Conservation (phyloP, 352 stramenopile species). For the Globisporangium heterothallicum region DNA sequence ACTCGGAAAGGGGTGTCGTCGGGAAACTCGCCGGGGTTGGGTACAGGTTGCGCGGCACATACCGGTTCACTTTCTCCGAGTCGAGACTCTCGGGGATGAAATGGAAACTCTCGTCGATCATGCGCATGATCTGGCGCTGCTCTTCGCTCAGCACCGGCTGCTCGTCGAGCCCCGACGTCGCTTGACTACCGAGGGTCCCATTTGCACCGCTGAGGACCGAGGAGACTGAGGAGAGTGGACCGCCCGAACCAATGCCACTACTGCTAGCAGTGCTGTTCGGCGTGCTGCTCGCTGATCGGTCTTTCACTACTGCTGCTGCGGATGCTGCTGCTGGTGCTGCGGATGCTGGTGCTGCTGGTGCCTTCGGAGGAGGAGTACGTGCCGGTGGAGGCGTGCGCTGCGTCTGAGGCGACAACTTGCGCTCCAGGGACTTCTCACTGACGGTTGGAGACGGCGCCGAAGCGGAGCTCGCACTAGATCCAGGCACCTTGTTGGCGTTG, state of each 20-base stretch:
- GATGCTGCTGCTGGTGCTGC: too few species aligned
- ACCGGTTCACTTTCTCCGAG: constrained; percentile 88
- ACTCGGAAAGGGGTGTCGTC: constrained; percentile 83
- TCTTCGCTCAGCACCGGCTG: constrained; percentile 65
- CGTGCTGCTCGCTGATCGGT: constrained; percentile 14
- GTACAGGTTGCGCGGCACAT: constrained; percentile 95
- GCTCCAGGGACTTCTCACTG: constrained; percentile 11
- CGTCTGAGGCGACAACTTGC: constrained; percentile 14
- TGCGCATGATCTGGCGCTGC: constrained; percentile 67
- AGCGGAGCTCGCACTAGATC: constrained; percentile 13
- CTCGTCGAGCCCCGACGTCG: constrained; percentile 26
- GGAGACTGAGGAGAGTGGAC: constrained; percentile 4
- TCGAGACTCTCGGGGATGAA: constrained; percentile 89
- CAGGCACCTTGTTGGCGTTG: constrained; percentile 7
- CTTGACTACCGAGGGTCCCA: constrained; percentile 6
- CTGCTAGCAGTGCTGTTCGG: constrained; percentile 4
- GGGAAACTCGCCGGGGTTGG: constrained; percentile 89
- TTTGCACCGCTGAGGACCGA: constrained; percentile 7
- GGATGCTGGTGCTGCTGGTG: background rate
- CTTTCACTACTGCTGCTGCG: constrained; percentile 12
- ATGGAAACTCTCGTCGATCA: constrained; percentile 89
- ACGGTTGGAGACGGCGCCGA: constrained; percentile 32
- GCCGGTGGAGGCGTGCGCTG: constrained; percentile 12
- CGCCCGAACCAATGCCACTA: background rate
- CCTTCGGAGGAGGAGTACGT: constrained; percentile 9